A percentile compares a stretch with the other conserved stretches of the same genome.
Conservation (phyloP, 768 basidiomycete genomes). For the Favolaschia claudopus region DNA sequence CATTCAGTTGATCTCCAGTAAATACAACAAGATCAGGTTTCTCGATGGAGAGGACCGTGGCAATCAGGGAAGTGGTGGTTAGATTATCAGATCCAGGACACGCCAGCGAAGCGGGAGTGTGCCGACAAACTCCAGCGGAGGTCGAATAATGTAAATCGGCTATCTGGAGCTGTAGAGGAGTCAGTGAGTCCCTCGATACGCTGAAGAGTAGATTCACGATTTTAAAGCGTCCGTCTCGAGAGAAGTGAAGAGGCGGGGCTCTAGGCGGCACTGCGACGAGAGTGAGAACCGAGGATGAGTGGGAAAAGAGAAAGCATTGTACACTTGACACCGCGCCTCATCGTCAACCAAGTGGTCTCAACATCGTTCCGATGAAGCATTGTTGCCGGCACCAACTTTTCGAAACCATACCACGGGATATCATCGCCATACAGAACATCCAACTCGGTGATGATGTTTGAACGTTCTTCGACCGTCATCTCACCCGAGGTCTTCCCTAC, state of each 20-base stretch:
- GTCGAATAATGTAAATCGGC: slow-evolving; percentile 96
- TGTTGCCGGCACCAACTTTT: slow-evolving; percentile 71
- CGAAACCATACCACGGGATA: slow-evolving; percentile 86
- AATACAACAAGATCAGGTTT: slow-evolving; percentile 94
- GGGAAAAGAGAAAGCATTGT: slow-evolving; percentile 34
- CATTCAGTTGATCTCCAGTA: slow-evolving; percentile 75
- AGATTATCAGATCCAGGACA: slow-evolving; percentile 74
- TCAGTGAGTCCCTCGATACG: not conserved
- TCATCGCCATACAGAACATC: slow-evolving; percentile 90
- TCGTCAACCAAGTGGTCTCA: slow-evolving; percentile 69
- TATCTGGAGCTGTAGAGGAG: slow-evolving; percentile 60
- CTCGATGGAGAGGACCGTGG: slow-evolving; percentile 74
- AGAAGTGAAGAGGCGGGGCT: slow-evolving; percentile 85
- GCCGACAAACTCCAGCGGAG: slow-evolving; percentile 77
- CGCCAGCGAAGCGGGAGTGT: slow-evolving; percentile 65
- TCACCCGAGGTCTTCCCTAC: slow-evolving; percentile 67
- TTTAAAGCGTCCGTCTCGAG: slow-evolving; percentile 83
- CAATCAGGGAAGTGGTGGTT: slow-evolving; percentile 72
- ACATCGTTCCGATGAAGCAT: slow-evolving; percentile 48
- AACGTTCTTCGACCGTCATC: slow-evolving; percentile 64
- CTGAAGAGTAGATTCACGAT: slow-evolving; percentile 43
- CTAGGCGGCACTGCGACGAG: slow-evolving; percentile 62
- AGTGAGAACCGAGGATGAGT: slow-evolving; percentile 9
- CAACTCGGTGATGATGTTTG: slow-evolving; percentile 85
- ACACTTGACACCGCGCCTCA: slow-evolving; percentile 80